phyloP scores from a whole-genome alignment of 306 rosid species.

The Bauhinia variegata region DNA sequence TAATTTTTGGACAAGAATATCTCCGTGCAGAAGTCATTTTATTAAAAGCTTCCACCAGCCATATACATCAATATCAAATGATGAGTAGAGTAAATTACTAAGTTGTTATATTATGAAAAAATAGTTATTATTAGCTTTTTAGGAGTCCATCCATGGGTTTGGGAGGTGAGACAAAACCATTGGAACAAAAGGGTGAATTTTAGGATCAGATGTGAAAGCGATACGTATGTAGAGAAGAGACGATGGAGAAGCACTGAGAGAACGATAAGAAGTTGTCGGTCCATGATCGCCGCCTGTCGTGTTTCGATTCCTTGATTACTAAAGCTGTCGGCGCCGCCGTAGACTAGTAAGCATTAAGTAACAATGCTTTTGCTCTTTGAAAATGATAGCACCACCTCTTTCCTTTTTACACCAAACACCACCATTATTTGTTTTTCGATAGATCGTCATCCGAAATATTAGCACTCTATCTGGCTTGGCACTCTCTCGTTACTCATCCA shows the following conservation, averaged over 20 bases:
- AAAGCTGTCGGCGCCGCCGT: slow-evolving; percentile 52
- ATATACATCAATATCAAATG: no score
- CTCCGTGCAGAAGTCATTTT: no score
- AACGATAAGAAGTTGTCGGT: slow-evolving; percentile 46
- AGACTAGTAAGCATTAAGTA: slow-evolving; percentile 22
- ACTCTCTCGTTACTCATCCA: no score
- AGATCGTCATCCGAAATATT: no score
- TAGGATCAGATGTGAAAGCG: slow-evolving; percentile 25
- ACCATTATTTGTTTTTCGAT: slow-evolving; percentile 12
- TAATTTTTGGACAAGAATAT: no score
- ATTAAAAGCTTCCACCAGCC: no score
- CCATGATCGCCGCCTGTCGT: slow-evolving; percentile 30
- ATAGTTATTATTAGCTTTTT: background rate
- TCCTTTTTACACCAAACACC: slow-evolving; percentile 38
- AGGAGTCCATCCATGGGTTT: slow-evolving; percentile 1
- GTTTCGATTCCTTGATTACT: slow-evolving; percentile 39
- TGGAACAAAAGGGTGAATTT: background rate
- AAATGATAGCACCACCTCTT: slow-evolving; percentile 37
- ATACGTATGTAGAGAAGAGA: background rate
- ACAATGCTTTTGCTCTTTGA: slow-evolving; percentile 33
- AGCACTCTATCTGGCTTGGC: no score
- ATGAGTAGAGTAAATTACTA: no score
- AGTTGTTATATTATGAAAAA: no score
- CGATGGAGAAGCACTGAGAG: slow-evolving; percentile 14
- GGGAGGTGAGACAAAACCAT: background rate